Evolutionary conservation across 192 early-diverging fungal species (phyloP).

Genomic region (Coemansia sp.): DNA sequence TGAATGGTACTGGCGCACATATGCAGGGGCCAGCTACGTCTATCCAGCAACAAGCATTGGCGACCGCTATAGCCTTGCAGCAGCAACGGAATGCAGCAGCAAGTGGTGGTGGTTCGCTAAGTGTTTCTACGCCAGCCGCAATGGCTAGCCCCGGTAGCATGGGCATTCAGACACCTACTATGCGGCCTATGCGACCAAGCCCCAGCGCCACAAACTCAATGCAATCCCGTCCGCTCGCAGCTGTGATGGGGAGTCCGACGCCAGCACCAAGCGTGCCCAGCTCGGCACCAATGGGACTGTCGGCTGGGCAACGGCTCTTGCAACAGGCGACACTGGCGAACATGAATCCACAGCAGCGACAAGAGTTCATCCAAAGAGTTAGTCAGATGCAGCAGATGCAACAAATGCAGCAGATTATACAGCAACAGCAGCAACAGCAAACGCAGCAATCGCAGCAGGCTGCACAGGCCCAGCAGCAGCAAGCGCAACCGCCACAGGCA

Average conservation of each 20-base stretch:
- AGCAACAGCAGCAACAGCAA: constrained; percentile 16
- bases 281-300: constrained; percentile 15
- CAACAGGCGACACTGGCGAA: constrained; percentile 19
- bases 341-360: constrained; percentile 32
- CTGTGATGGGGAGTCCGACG: constrained; percentile 27
- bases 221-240: constrained; percentile 7
- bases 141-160: neutral
- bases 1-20: constrained; percentile 5
- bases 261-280: constrained; percentile 14
- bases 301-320: constrained; percentile 20
- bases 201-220: neutral
- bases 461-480: constrained; percentile 16
- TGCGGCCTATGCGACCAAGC: constrained; percentile 11
- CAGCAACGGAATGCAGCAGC: constrained; percentile 16
- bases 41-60: constrained; percentile 5
- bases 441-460: constrained; percentile 1
- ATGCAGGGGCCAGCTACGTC: constrained; percentile 4
- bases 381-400: constrained; percentile 33
- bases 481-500: neutral
- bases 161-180: constrained; percentile 3
- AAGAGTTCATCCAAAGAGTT: constrained; percentile 19
- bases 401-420: constrained; percentile 16
- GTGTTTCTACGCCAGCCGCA: neutral
- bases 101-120: constrained; percentile 7
- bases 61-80: constrained; percentile 11